Percentiles rank a stretch among this genome's conserved stretches.
Evolutionary conservation across 129 eudicot species (phyloP).

Genomic region (Daucus carota): DNA sequence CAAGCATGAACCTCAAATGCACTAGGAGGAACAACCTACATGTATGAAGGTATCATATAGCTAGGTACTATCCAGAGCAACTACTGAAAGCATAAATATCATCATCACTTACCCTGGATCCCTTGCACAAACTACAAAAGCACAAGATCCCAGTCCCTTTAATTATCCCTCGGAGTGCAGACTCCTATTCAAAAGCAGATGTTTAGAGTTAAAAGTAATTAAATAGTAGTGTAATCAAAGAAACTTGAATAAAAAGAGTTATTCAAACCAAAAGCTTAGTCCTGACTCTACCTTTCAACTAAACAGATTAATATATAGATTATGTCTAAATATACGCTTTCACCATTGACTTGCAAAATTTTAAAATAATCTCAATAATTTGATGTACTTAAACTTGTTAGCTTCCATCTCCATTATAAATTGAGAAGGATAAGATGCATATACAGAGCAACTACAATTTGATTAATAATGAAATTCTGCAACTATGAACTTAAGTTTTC

Average conservation of each 20-base stretch:
- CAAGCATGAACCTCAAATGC: slow-evolving; percentile 86
- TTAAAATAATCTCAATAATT: not conserved
- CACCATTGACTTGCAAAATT: not conserved
- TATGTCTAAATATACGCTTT: not conserved
- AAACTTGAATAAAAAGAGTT: not conserved
- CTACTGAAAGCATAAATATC: not conserved
- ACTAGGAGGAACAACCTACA: slow-evolving; percentile 73
- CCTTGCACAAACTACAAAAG: slow-evolving; percentile 67
- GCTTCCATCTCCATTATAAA: not conserved
- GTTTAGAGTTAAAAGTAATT: not conserved
- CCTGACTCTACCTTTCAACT: too few relatives aligned
- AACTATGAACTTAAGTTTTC: not conserved
- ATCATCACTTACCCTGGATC: slow-evolving; percentile 58
- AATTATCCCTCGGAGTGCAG: slow-evolving; percentile 51
- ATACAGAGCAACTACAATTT: not conserved
- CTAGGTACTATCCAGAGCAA: slow-evolving; percentile 1
- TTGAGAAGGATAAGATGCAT: not conserved
- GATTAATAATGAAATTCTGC: not conserved
- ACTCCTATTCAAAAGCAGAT: slow-evolving; percentile 35
- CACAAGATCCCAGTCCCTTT: slow-evolving; percentile 75
- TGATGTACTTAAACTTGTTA: not conserved
- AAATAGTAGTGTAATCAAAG: not conserved
- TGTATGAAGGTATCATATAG: not conserved
- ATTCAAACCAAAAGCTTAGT: not conserved
- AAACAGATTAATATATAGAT: too few relatives aligned